Percentiles rank a stretch among this genome's conserved stretches.
Evolutionary conservation across 192 early-diverging fungal species (phyloP).

Genomic region (Coemansia sp.): DNA sequence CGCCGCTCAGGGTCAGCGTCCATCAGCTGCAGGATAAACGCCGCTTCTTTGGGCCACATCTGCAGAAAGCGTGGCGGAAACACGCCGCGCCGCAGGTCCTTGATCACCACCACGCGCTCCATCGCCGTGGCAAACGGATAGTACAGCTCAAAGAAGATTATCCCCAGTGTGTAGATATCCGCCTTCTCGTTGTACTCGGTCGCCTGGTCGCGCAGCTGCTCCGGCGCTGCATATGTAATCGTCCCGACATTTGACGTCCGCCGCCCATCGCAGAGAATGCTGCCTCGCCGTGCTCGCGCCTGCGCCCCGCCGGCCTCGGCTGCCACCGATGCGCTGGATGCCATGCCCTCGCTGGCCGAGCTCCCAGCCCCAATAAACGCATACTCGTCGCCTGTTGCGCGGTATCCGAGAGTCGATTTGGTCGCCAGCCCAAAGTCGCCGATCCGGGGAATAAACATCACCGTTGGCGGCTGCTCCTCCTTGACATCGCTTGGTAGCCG

Average conservation of each 20-base stretch:
- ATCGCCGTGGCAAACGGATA: constrained; percentile 85
- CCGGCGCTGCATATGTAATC: constrained; percentile 84
- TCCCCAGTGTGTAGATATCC: constrained; percentile 95
- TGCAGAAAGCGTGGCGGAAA: constrained; percentile 70
- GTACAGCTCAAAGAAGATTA: constrained; percentile 94
- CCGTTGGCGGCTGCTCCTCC: constrained; percentile 13
- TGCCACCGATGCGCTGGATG: constrained; percentile 47
- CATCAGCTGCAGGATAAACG: constrained; percentile 83
- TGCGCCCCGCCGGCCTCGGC: constrained; percentile 31
- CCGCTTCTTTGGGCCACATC: constrained; percentile 60
- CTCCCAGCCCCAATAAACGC: constrained; percentile 13
- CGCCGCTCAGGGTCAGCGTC: constrained; percentile 67
- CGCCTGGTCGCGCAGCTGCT: constrained; percentile 31
- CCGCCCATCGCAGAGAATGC: constrained; percentile 51
- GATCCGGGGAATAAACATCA: constrained; percentile 60
- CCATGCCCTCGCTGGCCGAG: background rate
- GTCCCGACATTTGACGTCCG: constrained; percentile 89
- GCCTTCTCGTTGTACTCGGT: constrained; percentile 69
- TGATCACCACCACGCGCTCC: constrained; percentile 78
- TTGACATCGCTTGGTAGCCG: background rate
- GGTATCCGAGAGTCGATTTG: constrained; percentile 36
- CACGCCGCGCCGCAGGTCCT: constrained; percentile 69
- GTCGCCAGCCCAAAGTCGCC: constrained; percentile 98
- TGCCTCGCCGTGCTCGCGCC: background rate
- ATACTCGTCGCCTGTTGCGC: constrained; percentile 39